These are phyloP conservation scores for Symbiodinium natans DNA, from an alignment of 73 alveolate species.

Conservation along the genomic window DNA sequence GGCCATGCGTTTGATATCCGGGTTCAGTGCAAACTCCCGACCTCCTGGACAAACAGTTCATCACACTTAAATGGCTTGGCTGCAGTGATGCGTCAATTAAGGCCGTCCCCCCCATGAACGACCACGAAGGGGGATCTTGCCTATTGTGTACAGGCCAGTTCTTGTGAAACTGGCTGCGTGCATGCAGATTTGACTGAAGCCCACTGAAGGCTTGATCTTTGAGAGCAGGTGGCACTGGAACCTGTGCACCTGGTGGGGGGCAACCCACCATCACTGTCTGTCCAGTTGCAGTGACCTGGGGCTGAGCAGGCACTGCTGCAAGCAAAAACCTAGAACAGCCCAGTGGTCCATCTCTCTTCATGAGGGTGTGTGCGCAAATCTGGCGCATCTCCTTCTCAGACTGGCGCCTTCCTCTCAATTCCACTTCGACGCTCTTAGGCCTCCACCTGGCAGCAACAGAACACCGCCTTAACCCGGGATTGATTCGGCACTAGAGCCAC, in stretches of 20 bases:
- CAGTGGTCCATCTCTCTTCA: too few relatives aligned
- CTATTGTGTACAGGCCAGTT: not conserved
- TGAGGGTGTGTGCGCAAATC: too few relatives aligned
- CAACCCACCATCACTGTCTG: constrained; percentile 9
- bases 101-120: not conserved
- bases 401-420: too few relatives aligned
- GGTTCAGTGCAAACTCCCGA: not conserved
- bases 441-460: too few relatives aligned
- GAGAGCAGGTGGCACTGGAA: not conserved
- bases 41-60: not conserved
- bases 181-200: not conserved
- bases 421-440: too few relatives aligned
- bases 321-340: too few relatives aligned
- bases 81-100: not conserved
- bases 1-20: too few relatives aligned
- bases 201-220: not conserved
- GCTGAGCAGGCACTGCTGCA: not conserved
- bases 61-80: not conserved
- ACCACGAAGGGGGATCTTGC: not conserved
- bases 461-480: too few relatives aligned
- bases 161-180: constrained; percentile 2
- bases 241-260: not conserved
- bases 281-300: constrained; percentile 8
- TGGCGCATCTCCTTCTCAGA: too few relatives aligned
- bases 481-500: too few relatives aligned